These are phyloP conservation scores for Candida hispaniensis DNA, from an alignment of 805 yeast genomes.

Conservation along the genomic window DNA sequence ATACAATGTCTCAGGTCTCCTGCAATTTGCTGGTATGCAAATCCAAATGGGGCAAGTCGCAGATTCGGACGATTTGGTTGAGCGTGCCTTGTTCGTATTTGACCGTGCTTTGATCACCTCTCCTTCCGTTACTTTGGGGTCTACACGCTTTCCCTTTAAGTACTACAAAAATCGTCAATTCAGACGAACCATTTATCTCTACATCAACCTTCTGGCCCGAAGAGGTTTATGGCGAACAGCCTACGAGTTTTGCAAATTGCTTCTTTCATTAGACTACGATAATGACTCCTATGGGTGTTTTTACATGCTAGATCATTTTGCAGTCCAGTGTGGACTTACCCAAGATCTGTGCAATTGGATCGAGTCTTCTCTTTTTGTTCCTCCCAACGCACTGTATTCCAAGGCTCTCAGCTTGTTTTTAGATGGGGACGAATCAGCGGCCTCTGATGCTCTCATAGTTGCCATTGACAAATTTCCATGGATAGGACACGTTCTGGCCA, in stretches of 20 bases:
- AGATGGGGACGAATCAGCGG: conserved; percentile 3
- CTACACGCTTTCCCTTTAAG: conserved; percentile 65
- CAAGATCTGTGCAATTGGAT: conserved; percentile 2
- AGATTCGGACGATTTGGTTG: conserved; percentile 62
- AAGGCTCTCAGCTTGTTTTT: conserved; percentile 5
- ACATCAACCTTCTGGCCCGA: conserved; percentile 58
- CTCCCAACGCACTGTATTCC: conserved; percentile 9
- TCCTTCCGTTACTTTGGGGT: conserved; percentile 41
- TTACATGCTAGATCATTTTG: conserved; percentile 70
- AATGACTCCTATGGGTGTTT: conserved; percentile 82
- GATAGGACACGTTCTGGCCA: conserved; percentile 14
- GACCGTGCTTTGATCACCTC: conserved; percentile 58
- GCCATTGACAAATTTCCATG: conserved; percentile 14
- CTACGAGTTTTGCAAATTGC: conserved; percentile 57
- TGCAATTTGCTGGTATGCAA: conserved; percentile 66
- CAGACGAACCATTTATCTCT: conserved; percentile 61
- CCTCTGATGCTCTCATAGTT: conserved; percentile 5
- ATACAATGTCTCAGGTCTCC: conserved; percentile 65
- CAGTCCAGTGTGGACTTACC: conserved; percentile 49
- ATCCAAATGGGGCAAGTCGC: conserved; percentile 65
- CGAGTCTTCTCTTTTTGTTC: conserved; percentile 1
- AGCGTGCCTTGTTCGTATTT: conserved; percentile 66
- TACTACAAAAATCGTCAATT: conserved; percentile 65
- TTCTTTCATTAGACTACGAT: conserved; percentile 48
- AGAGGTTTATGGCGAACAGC: conserved; percentile 73